Conservation (phyloP, 2,329 filamentous ascomycete species). For the Periconia macrospinosa region DNA sequence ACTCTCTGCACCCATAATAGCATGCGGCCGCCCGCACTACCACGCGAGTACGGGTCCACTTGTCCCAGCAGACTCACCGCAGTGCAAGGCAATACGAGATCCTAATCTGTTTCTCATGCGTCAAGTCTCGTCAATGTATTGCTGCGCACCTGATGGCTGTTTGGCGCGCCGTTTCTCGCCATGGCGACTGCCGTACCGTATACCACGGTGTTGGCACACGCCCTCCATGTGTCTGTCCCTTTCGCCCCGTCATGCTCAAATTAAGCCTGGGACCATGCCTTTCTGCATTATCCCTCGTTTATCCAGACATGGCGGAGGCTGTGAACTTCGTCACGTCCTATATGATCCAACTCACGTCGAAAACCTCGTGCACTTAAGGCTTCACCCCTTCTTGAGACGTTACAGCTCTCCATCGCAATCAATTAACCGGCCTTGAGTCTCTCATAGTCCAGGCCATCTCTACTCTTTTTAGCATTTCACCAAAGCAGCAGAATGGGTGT, state of each 20-base stretch:
- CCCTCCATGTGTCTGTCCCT: background rate
- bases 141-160: background rate
- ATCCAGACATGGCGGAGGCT: background rate
- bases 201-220: background rate
- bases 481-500: slow-evolving; percentile 21
- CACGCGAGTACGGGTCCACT: background rate
- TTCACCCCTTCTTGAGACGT: background rate
- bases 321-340: background rate
- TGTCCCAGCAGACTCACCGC: background rate
- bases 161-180: background rate
- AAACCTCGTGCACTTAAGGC: background rate
- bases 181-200: background rate
- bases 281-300: background rate
- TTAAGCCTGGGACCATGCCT: background rate
- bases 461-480: background rate
- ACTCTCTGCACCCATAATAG: background rate
- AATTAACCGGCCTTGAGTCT: background rate
- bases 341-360: background rate
- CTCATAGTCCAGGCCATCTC: background rate
- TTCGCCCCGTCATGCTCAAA: background rate
- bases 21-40: background rate
- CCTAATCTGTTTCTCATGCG: background rate
- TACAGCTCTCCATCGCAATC: too few relatives aligned
- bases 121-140: background rate
- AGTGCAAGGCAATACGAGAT: background rate